Base-by-base conservation (phyloP, 352 stramenopile genomes). In the Phytophthora sojae region DNA sequence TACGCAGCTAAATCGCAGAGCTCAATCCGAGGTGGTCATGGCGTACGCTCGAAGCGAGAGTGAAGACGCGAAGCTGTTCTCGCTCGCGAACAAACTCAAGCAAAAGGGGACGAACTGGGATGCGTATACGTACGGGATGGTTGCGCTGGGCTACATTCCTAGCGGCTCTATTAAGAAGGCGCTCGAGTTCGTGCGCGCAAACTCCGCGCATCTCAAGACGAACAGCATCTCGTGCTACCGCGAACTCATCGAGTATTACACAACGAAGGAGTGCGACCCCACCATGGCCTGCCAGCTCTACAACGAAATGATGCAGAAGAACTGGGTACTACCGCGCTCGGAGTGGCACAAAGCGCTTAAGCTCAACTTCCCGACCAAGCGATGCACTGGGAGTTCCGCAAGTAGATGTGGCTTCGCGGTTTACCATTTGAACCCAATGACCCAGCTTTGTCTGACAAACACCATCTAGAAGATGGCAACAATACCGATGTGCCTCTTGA, bases 131-230 rank as follows among this genome's bases (percentile, higher is more conserved):
- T 84, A 78, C 55, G 80, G 87, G 54, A 71, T 69, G 50, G 64
- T 89, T 7, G 75, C 89, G 50, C 61, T 86, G 37, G 79, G 81
- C 3, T 60, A 88, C 55, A 77, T 91, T 26, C 81, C 37, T 30
- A 44, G 44, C 14, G 54, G 53, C 29, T 52, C 45, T n/a, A 44
- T 54, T 6, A 50, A 58, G 44, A 70, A 57, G 17, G 54, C 63
- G 19, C 25, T 11, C 7, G 11, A 30, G 8, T 54, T 63, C 26
- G 9, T 64, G 32, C 51, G 47, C 9, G 8, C n/a, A 6, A 61
- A 68, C 37, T 6, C 7, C 19, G 39, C 54, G 19, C 15, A 9
- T 21, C 47, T 68, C 26, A 35, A 56, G 23, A 50, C 12, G 7
- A 29, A n/a, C 0, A 52, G 30, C 53, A 35, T 21, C 21, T 0